Base-by-base conservation (phyloP, 2,329 filamentous ascomycete species). In the Nigrograna mackinnonii region DNA sequence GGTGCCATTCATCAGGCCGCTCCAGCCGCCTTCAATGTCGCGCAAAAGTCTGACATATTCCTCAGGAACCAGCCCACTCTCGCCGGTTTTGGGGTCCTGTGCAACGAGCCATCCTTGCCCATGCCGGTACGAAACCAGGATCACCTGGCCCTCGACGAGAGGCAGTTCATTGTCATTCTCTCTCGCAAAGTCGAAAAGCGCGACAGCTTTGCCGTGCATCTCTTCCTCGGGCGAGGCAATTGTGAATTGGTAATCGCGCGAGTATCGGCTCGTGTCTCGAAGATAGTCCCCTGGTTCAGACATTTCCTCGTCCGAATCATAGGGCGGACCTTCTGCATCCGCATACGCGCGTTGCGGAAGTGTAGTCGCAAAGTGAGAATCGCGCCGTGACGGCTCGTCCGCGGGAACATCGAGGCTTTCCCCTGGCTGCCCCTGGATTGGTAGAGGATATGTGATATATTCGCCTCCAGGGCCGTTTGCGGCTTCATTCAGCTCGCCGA, bases 21-120 rank as follows among this genome's bases (percentile, higher is more conserved):
- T 67, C 75, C 91, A 84, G 22, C 91, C 92, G 16, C 91, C 91
- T 67, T 96, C 91, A 41, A 97, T 96, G 60, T 97, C 91, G 35
- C 91, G 84, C 46, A 99, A 78, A 34, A 99, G 76, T 13, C 94
- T 85, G 31, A 99, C 94, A 64, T 97, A 99, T 68, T 95, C 91
- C 69, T 99, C 94, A 0, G 94, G 94, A 2, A 99, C 94, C 24
- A 99, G 78, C 1, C 94, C 94, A 60, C 90, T 95, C 71, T 99
- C 94, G 2, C 82, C 90, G 1, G 91, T 96, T 68, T 90, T 91
- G 11, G 92, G 91, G 61, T 99, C 94, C 71, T 96, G 89, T 4
- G 94, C 94, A 18, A 99, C 94, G 38, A 99, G 79, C 94, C 94
- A 99, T 41, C 94, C 94, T 70, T 97, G 91, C 13, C 92, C 92